These are phyloP conservation scores for Aspergillus oerlinghausenensis DNA, from an alignment of 2,329 filamentous ascomycete species.

Conservation along the genomic window DNA sequence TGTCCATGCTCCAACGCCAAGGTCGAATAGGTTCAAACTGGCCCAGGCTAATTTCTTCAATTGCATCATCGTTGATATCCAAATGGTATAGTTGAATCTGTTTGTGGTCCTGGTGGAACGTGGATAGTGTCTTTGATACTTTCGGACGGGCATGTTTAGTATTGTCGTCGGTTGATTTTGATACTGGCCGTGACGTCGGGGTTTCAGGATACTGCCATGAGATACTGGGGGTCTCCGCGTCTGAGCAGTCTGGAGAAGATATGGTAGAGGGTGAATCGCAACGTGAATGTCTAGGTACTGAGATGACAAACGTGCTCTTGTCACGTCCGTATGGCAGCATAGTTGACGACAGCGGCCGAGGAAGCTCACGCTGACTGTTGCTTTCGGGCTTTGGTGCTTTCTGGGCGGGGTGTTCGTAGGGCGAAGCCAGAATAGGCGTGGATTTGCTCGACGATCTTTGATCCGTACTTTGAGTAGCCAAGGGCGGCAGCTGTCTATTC, in stretches of 20 bases:
- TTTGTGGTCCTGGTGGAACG: conserved; percentile 28
- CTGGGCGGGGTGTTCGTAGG: conserved; percentile 1
- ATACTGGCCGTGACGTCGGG: conserved; percentile 32
- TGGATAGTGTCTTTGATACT: conserved; percentile 31
- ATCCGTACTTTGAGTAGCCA: conserved; percentile 6
- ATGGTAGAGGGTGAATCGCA: conserved; percentile 30
- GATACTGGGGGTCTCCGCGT: conserved; percentile 21
- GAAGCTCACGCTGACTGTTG: conserved; percentile 1
- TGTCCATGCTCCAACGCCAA: conserved; percentile 43
- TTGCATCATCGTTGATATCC: conserved; percentile 31
- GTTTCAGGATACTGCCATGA: conserved; percentile 33
- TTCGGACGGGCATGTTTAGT: conserved; percentile 26
- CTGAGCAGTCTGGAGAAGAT: conserved; percentile 22
- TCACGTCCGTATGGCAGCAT: conserved; percentile 15
- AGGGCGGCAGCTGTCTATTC: conserved; percentile 10
- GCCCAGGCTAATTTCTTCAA: conserved; percentile 27
- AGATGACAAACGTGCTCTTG: conserved; percentile 19
- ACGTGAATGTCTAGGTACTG: conserved; percentile 20
- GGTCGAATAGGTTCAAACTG: conserved; percentile 33
- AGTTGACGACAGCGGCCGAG: conserved; percentile 16
- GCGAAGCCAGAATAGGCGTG: conserved; percentile 2
- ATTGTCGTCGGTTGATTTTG: conserved; percentile 31
- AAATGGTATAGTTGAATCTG: conserved; percentile 33
- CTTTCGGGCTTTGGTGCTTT: conserved; percentile 1
- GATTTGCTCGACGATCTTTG: conserved; percentile 4